phyloP scores from a whole-genome alignment of 805 yeast genomes.

The Blastobotrys chiropterorum region DNA sequence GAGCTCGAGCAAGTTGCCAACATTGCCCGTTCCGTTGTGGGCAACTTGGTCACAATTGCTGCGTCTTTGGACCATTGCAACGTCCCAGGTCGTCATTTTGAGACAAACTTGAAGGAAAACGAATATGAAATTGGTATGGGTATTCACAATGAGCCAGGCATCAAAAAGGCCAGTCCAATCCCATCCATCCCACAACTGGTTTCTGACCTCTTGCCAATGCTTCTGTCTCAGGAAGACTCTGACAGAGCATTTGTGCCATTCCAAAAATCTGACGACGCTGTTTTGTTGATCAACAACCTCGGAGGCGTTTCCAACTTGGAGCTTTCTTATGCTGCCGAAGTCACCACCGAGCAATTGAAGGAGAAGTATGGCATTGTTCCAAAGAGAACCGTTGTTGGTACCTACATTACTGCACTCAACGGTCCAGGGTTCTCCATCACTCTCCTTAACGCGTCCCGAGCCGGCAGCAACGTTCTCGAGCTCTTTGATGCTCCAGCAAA shows the following conservation, averaged over 20 bases:
- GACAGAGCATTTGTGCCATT: constrained; percentile 82
- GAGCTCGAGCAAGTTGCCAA: constrained; percentile 48
- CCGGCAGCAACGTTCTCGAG: constrained; percentile 42
- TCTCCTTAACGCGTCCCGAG: constrained; percentile 58
- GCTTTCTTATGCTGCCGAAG: constrained; percentile 62
- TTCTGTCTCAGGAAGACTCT: constrained; percentile 54
- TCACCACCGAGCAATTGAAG: constrained; percentile 46
- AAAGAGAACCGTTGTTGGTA: constrained; percentile 61
- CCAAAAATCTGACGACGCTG: constrained; percentile 50
- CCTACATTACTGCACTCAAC: constrained; percentile 82
- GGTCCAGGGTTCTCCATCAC: constrained; percentile 91
- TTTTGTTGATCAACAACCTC: constrained; percentile 70
- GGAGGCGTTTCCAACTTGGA: constrained; percentile 88
- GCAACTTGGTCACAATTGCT: constrained; percentile 75
- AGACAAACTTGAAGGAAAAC: constrained; percentile 44
- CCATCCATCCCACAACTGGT: constrained; percentile 64
- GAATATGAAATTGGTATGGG: constrained; percentile 94
- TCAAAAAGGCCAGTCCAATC: constrained; percentile 53
- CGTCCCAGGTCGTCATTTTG: constrained; percentile 74
- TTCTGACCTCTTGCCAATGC: constrained; percentile 50
- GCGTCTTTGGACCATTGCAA: constrained; percentile 85
- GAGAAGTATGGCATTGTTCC: constrained; percentile 52
- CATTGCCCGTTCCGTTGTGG: constrained; percentile 56
- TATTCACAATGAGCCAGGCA: constrained; percentile 92
- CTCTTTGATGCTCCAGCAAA: constrained; percentile 65